Conservation (phyloP, 768 basidiomycete species). For the Mycena venus region DNA sequence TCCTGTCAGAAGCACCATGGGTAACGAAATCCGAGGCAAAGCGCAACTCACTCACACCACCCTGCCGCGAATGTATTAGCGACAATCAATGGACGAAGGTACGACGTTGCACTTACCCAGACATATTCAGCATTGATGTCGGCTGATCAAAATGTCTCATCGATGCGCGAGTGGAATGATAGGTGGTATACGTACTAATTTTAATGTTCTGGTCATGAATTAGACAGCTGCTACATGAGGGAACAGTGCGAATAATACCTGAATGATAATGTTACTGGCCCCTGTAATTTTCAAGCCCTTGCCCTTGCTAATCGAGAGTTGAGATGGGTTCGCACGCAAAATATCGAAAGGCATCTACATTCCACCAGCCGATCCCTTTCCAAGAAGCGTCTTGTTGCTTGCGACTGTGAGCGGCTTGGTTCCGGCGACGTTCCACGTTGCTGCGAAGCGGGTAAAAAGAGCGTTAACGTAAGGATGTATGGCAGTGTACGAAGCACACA, state of each 20-base stretch:
- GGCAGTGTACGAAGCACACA: no score
- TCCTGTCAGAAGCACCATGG: slow-evolving; percentile 19
- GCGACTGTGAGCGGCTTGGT: slow-evolving; percentile 36
- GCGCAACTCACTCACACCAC: background rate
- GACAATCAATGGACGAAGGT: background rate
- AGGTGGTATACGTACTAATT: background rate
- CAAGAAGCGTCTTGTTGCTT: slow-evolving; percentile 43
- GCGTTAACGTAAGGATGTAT: no score
- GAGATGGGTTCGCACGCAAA: background rate
- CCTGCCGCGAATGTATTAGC: background rate
- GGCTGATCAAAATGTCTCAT: slow-evolving; percentile 7
- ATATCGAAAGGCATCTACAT: slow-evolving; percentile 24
- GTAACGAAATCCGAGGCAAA: background rate
- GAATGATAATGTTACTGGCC: slow-evolving; percentile 41
- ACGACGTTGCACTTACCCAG: slow-evolving; percentile 23
- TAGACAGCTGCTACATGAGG: background rate
- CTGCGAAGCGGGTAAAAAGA: no score
- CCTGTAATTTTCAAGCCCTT: slow-evolving; percentile 37
- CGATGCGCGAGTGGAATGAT: background rate
- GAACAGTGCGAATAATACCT: background rate
- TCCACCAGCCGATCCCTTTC: slow-evolving; percentile 38
- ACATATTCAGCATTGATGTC: slow-evolving; percentile 40
- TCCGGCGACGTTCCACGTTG: slow-evolving; percentile 37
- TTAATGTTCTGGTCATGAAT: slow-evolving; percentile 32
- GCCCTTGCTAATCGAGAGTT: slow-evolving; percentile 2